Evolutionary conservation across 2,329 filamentous ascomycete genomes (phyloP), one percentile per base, ranked within the genome.

Genomic region (Sporothrix schenckii): DNA sequence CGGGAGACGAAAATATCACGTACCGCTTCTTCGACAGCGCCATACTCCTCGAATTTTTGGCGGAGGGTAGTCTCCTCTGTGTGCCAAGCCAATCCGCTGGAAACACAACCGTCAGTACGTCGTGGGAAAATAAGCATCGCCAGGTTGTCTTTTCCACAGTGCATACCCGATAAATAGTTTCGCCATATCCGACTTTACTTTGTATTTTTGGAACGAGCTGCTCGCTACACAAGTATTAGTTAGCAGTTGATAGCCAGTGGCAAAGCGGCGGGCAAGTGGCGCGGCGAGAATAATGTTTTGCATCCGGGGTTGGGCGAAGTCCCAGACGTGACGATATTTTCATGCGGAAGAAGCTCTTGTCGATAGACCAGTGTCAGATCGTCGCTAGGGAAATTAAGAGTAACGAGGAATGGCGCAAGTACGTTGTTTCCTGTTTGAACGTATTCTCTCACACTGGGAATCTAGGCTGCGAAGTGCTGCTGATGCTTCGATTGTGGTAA

Each of bases 61-160:
- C 92, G 91, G 75, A 99, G 85, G 75, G 92, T 93, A 58, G 83
- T 83, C 82, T 98, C 94, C 81, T 96, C 93, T 74, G 95, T 99
- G 84, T 97, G 94, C 95, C 95, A 99, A 78, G 95, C 93, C 76
- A 99, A 93, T 87, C 95, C 95, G 79, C 94, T 97, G 70, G 27
- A 54, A 19, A 53, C 66, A 16, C n/a, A 10, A 14, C 66, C 69
- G 72, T 75, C 71, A 77, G 75, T 67, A 66, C 70, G 69, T 41
- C 24, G 50, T 44, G 66, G 47, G 6, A 50, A 41, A 24, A 47
- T 10, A 7, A 39, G 19, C 10, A 10, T 34, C n/a, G n/a, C 3
- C n/a, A 27, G n/a, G 39, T 21, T 4, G 3, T 56, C 1, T 30
- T 24, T 27, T 34, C 16, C 19, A 11, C 41, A 21, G 7, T 19